Evolutionary conservation across 208 protist species (phyloP).

Genomic region (Crithidia sp.): DNA sequence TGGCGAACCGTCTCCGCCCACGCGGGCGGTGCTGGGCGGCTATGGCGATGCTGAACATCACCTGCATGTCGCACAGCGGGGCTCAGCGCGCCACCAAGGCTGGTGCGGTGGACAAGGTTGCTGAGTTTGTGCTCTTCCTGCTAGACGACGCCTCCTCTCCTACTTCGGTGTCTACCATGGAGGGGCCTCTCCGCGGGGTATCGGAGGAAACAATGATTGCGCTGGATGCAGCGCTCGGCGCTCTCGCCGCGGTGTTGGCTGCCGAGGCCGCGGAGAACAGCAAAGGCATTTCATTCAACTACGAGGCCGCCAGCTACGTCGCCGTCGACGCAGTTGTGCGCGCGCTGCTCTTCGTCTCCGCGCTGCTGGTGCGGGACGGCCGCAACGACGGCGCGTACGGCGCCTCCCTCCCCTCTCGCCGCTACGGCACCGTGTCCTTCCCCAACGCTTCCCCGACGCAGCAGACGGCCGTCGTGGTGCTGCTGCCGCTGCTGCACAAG

Average conservation of each 20-base stretch:
- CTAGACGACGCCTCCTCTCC: constrained; percentile 25
- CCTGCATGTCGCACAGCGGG: constrained; percentile 63
- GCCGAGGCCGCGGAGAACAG: constrained; percentile 66
- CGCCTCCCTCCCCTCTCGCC: constrained; percentile 36
- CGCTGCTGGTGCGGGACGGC: constrained; percentile 54
- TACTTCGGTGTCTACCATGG: neutral
- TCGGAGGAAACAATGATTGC: constrained; percentile 36
- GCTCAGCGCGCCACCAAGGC: constrained; percentile 39
- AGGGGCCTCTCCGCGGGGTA: constrained; percentile 16
- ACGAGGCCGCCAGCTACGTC: constrained; percentile 52
- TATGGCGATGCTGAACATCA: constrained; percentile 70
- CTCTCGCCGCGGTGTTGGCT: constrained; percentile 54
- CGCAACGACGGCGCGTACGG: constrained; percentile 41
- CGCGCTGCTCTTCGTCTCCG: constrained; percentile 45
- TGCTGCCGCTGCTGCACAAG: constrained; percentile 81
- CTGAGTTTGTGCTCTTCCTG: constrained; percentile 49
- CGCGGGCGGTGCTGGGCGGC: constrained; percentile 65
- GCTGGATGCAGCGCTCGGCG: constrained; percentile 64
- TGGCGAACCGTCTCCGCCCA: constrained; percentile 41
- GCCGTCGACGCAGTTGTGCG: constrained; percentile 59
- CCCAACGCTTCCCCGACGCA: constrained; percentile 45
- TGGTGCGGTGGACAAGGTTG: constrained; percentile 50
- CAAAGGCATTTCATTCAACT: constrained; percentile 54
- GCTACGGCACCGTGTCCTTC: constrained; percentile 40
- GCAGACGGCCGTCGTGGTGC: constrained; percentile 59